Evolutionary conservation across 2,329 filamentous ascomycete species (phyloP).

Genomic region (Exophiala alcalophila): DNA sequence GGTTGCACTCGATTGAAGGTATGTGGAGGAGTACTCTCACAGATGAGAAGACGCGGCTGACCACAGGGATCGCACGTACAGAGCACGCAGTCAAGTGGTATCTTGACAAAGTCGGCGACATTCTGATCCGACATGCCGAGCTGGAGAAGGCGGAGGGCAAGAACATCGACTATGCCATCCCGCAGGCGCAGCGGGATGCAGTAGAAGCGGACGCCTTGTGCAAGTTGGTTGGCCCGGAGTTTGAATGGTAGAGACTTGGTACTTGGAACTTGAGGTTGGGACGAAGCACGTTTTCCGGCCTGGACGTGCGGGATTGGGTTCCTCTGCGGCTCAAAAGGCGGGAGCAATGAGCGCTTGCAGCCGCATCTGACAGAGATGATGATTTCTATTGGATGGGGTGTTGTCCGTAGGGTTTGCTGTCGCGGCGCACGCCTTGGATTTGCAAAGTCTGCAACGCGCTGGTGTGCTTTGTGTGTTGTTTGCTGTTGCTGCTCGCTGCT

Average conservation of each 20-base stretch:
- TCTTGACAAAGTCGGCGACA: slow-evolving; percentile 21
- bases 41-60: slow-evolving; percentile 3
- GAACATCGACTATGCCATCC: slow-evolving; percentile 25
- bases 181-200: slow-evolving; percentile 21
- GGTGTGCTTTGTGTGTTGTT: too few relatives aligned
- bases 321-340: too few relatives aligned
- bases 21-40: slow-evolving; percentile 1
- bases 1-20: slow-evolving; percentile 24
- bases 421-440: too few relatives aligned
- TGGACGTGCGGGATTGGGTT: too few relatives aligned
- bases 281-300: too few relatives aligned
- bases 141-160: slow-evolving; percentile 19
- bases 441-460: too few relatives aligned
- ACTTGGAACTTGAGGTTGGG: too few relatives aligned
- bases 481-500: too few relatives aligned
- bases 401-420: too few relatives aligned
- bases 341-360: too few relatives aligned
- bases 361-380: too few relatives aligned
- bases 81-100: slow-evolving; percentile 28
- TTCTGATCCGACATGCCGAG: slow-evolving; percentile 23
- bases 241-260: slow-evolving; percentile 23
- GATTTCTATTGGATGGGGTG: too few relatives aligned
- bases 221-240: slow-evolving; percentile 23
- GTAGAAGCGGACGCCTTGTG: slow-evolving; percentile 21
- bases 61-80: slow-evolving; percentile 2